phyloP scores from a whole-genome alignment of 2,329 filamentous ascomycete genomes.

The Cladophialophora bantiana region DNA sequence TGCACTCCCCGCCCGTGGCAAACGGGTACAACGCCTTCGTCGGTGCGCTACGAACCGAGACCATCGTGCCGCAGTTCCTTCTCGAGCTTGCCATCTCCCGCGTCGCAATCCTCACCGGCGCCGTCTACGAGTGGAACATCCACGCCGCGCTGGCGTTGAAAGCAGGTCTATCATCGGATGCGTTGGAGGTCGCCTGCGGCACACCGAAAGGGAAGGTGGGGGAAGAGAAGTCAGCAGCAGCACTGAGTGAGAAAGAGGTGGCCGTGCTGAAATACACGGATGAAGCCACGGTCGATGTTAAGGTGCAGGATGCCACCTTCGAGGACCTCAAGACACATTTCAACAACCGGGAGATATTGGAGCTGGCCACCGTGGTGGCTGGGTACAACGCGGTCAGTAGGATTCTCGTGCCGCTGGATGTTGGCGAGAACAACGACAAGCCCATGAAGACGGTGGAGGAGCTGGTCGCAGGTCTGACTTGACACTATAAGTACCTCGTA shows the following conservation, averaged over 20 bases:
- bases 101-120: slow-evolving; percentile 78
- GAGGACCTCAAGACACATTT: slow-evolving; percentile 63
- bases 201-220: slow-evolving; percentile 44
- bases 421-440: slow-evolving; percentile 49
- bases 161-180: slow-evolving; percentile 41
- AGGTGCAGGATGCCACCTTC: slow-evolving; percentile 73
- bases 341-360: slow-evolving; percentile 70
- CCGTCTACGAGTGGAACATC: slow-evolving; percentile 84
- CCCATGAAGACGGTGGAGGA: slow-evolving; percentile 26
- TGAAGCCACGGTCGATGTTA: slow-evolving; percentile 78
- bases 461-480: slow-evolving; percentile 6
- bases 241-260: slow-evolving; percentile 67
- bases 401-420: slow-evolving; percentile 76
- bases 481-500: no score
- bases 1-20: slow-evolving; percentile 76
- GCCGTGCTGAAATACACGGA: slow-evolving; percentile 76
- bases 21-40: slow-evolving; percentile 71
- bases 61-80: slow-evolving; percentile 56
- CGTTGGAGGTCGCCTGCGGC: slow-evolving; percentile 40
- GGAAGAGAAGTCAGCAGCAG: slow-evolving; percentile 9
- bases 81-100: slow-evolving; percentile 81
- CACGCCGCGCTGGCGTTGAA: slow-evolving; percentile 70
- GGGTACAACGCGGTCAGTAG: slow-evolving; percentile 47
- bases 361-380: slow-evolving; percentile 75
- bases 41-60: slow-evolving; percentile 61